Percentiles rank a stretch among this genome's conserved stretches.
These are phyloP conservation scores for Comarum palustre DNA, from an alignment of 306 rosid species.

Conservation along the genomic window DNA sequence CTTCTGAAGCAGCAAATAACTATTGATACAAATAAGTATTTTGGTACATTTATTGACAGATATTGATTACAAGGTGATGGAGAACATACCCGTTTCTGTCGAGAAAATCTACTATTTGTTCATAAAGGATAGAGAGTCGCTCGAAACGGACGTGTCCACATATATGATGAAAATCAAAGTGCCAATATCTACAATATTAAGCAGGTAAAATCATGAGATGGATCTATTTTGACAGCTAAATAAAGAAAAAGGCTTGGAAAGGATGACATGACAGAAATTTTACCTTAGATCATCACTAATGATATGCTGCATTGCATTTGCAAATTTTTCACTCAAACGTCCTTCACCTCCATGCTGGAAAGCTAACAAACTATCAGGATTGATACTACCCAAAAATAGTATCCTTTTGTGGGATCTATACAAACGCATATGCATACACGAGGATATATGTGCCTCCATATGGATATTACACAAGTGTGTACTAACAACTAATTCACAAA, in stretches of 20 bases:
- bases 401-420: slow-evolving; percentile 6
- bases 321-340: slow-evolving; percentile 66
- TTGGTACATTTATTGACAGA: neutral
- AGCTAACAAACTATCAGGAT: slow-evolving; percentile 30
- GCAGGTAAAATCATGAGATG: slow-evolving; percentile 24
- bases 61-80: slow-evolving; percentile 18
- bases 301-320: slow-evolving; percentile 58
- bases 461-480: neutral
- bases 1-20: neutral
- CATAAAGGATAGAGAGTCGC: slow-evolving; percentile 83
- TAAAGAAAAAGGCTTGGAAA: slow-evolving; percentile 1
- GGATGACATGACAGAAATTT: slow-evolving; percentile 37
- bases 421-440: neutral
- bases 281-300: slow-evolving; percentile 85
- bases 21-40: neutral
- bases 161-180: slow-evolving; percentile 88
- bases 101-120: slow-evolving; percentile 82
- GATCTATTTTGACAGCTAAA: neutral
- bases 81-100: slow-evolving; percentile 77
- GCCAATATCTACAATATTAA: slow-evolving; percentile 68
- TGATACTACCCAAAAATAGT: slow-evolving; percentile 10
- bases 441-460: neutral
- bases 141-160: slow-evolving; percentile 97
- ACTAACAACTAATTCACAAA: slow-evolving; percentile 6
- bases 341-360: slow-evolving; percentile 98